These are phyloP conservation scores for Solanum gandarillasii DNA, from an alignment of 257 asterid genomes.

Conservation along the genomic window DNA sequence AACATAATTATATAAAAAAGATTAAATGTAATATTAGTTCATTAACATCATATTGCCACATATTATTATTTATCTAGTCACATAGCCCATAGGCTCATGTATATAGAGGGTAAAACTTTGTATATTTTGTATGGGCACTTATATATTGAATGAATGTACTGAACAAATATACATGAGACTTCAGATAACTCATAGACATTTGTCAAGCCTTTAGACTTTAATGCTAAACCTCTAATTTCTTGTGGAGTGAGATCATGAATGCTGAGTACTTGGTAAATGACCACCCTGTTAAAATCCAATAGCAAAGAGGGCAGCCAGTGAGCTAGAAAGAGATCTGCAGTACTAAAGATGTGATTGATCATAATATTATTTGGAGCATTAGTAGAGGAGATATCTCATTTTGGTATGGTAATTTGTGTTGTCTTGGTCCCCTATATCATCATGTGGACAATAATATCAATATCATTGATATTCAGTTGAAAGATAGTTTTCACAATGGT, in stretches of 20 bases:
- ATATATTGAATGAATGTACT: no score
- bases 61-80: neutral
- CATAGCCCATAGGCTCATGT: neutral
- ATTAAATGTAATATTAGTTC: neutral
- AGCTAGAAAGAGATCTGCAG: neutral
- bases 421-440: neutral
- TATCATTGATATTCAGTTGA: neutral
- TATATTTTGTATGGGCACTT: neutral
- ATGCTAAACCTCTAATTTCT: no score
- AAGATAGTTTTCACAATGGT: neutral
- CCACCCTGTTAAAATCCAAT: no score
- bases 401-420: neutral
- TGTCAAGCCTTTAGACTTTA: no score
- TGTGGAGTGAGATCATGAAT: no score
- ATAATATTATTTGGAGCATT: neutral
- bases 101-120: neutral
- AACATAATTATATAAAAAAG: no score
- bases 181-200: no score
- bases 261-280: no score
- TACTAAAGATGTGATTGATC: neutral
- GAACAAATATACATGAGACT: no score
- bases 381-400: neutral
- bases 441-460: neutral
- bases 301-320: no score
- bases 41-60: neutral